These are phyloP conservation scores for Scheffersomyces segobiensis DNA, from an alignment of 1,139 yeast genomes.

Conservation along the genomic window DNA sequence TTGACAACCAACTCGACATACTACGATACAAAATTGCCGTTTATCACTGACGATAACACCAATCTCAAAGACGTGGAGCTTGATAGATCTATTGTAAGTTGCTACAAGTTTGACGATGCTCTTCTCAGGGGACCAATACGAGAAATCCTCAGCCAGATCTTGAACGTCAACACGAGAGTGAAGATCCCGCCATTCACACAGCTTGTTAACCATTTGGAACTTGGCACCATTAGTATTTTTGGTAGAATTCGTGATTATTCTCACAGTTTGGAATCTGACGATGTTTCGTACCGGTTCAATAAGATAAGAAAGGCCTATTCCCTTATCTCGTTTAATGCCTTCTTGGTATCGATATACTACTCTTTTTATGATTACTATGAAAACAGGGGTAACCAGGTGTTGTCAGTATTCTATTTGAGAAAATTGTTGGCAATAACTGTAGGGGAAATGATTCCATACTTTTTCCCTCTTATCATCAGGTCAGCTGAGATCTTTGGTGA, in stretches of 20 bases:
- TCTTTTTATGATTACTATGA: constrained; percentile 39
- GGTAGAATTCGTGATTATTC: neutral
- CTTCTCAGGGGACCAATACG: constrained; percentile 7
- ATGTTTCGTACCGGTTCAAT: constrained; percentile 14
- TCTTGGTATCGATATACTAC: constrained; percentile 34
- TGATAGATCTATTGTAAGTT: neutral
- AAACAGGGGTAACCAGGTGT: constrained; percentile 14
- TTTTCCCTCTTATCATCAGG: constrained; percentile 31
- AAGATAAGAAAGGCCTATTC: constrained; percentile 29
- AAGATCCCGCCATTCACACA: constrained; percentile 6
- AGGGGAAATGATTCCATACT: constrained; percentile 37
- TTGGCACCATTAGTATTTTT: constrained; percentile 2
- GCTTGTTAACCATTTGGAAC: constrained; percentile 7
- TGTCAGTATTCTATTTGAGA: constrained; percentile 34
- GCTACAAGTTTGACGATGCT: neutral
- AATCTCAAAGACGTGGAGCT: neutral
- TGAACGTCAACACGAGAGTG: constrained; percentile 2
- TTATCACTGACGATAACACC: neutral
- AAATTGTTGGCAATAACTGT: constrained; percentile 24
- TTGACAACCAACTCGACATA: neutral
- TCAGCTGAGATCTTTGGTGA: constrained; percentile 31
- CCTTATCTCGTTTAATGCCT: constrained; percentile 29
- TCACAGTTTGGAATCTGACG: constrained; percentile 9
- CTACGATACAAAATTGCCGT: constrained; percentile 3
- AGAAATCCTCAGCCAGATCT: constrained; percentile 2